phyloP scores from a whole-genome alignment of 2,329 filamentous ascomycete genomes.

The Nemania sp. region DNA sequence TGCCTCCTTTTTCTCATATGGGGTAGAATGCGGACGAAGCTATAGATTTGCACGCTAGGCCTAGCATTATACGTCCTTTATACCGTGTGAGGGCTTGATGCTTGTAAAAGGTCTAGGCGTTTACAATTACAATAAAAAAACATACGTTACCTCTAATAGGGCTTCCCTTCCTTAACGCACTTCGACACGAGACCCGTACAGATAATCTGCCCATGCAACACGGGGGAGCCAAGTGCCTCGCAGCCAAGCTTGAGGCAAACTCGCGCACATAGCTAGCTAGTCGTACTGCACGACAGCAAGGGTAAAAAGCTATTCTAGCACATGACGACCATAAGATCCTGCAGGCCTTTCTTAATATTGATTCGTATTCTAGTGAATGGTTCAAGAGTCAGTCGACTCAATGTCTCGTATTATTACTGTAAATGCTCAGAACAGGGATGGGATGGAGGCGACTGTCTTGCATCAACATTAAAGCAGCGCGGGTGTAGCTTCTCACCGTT shows the following conservation, averaged over 20 bases:
- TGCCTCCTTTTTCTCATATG: background rate
- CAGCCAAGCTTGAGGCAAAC: background rate
- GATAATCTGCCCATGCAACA: background rate
- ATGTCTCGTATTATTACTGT: background rate
- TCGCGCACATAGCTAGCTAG: background rate
- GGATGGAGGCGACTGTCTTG: background rate
- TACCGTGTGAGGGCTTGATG: background rate
- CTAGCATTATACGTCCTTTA: background rate
- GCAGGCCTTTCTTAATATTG: background rate
- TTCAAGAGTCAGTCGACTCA: background rate
- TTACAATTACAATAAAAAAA: too few species aligned
- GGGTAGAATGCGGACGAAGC: background rate
- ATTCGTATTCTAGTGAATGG: background rate
- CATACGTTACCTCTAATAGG: too few species aligned
- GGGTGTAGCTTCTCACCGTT: background rate
- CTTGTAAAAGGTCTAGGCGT: too few species aligned
- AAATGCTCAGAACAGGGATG: background rate
- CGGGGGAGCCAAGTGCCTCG: background rate
- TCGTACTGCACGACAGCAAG: background rate
- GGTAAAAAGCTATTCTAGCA: background rate
- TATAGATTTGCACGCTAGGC: background rate
- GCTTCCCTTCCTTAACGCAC: background rate
- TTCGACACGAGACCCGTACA: background rate
- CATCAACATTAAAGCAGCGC: background rate
- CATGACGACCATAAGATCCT: slow-evolving; percentile 3